Conservation (phyloP, 225 moss, liverwort and hornwort genomes). For the Rhytidiadelphus loreus region DNA sequence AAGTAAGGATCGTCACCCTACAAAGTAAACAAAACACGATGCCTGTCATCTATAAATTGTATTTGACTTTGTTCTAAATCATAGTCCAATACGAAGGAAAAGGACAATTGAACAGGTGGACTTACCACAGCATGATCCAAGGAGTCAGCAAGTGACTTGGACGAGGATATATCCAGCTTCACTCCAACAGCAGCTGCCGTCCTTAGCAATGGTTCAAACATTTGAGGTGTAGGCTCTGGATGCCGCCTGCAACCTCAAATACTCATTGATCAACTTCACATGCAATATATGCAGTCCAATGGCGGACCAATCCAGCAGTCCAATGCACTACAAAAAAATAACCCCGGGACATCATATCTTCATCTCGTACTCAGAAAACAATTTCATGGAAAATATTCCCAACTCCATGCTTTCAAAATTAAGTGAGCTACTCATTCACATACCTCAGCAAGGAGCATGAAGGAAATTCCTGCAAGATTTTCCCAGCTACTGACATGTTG, state of each 20-base stretch:
- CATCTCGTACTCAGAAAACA: neutral
- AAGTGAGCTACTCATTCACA: neutral
- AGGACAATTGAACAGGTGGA: neutral
- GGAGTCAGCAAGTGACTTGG: conserved; percentile 90
- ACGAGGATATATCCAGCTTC: conserved; percentile 79
- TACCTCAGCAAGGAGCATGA: conserved; percentile 81
- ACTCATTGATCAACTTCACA: neutral
- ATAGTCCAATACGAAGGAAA: neutral
- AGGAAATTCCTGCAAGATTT: conserved; percentile 78
- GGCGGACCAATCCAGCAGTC: neutral
- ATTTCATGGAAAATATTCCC: neutral
- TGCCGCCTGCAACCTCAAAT: conserved; percentile 60
- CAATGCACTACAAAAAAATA: neutral
- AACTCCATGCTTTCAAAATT: neutral
- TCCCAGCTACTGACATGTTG: conserved; percentile 88
- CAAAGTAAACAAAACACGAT: neutral
- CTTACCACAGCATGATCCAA: conserved; percentile 85
- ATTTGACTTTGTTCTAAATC: neutral
- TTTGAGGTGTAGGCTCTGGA: conserved; percentile 88
- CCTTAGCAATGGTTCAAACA: conserved; percentile 87
- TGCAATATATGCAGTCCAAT: neutral
- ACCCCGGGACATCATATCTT: neutral
- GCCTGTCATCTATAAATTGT: neutral
- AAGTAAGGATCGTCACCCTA: conserved; percentile 91
- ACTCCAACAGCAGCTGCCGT: conserved; percentile 91